Conservation (phyloP, 768 basidiomycete genomes). For the Boletus pseudo-olivaceus region DNA sequence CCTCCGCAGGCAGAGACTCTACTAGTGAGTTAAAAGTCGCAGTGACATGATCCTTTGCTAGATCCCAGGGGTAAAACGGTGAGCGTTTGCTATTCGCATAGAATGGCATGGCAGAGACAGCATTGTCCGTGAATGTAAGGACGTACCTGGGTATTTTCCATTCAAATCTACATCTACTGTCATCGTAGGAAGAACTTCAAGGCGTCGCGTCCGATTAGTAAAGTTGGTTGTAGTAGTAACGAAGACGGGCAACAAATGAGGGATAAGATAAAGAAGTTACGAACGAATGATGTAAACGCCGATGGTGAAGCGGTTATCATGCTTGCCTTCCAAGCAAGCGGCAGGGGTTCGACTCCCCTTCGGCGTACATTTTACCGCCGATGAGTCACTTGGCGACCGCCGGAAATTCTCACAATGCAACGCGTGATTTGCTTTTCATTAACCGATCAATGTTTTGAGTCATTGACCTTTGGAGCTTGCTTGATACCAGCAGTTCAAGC, state of each 20-base stretch:
- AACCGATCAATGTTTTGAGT: too few species aligned
- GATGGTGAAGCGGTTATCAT: constrained; percentile 93
- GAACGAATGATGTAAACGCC: constrained; percentile 27
- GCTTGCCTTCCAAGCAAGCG: constrained; percentile 84
- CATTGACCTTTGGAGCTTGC: background rate
- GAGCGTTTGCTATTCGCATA: background rate
- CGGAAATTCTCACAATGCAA: background rate
- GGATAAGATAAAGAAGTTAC: background rate
- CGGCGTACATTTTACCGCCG: constrained; percentile 30
- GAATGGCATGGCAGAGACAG: background rate
- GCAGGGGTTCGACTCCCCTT: constrained; percentile 79
- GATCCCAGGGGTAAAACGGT: background rate
- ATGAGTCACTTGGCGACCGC: too few species aligned
- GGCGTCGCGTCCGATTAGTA: background rate
- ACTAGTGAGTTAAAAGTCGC: constrained; percentile 54
- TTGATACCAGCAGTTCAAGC: background rate
- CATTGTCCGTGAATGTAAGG: background rate
- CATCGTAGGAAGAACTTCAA: constrained; percentile 6
- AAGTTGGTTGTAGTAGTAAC: background rate
- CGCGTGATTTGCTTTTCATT: too few species aligned
- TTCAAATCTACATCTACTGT: constrained; percentile 1
- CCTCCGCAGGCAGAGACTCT: constrained; percentile 44
- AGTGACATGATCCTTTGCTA: constrained; percentile 50
- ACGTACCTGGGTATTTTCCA: constrained; percentile 24
- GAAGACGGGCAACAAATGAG: background rate